A percentile compares a stretch with the other conserved stretches of the same genome.
Evolutionary conservation across 2,329 filamentous ascomycete species (phyloP).

Genomic region (Nemania diffusa): DNA sequence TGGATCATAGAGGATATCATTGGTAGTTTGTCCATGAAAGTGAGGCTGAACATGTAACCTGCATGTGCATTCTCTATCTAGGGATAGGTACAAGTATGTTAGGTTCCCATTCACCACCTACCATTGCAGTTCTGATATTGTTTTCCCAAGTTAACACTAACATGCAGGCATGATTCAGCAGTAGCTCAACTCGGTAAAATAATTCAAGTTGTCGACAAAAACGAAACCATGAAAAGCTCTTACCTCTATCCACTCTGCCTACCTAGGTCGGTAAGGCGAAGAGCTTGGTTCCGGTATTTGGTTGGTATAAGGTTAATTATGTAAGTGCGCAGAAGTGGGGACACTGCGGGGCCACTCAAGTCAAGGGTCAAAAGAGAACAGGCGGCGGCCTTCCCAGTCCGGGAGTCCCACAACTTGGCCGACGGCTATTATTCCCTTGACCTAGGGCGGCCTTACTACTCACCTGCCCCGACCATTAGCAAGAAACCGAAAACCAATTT

Average conservation of each 20-base stretch:
- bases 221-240: neutral
- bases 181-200: too few relatives aligned
- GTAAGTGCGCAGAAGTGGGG: slow-evolving; percentile 19
- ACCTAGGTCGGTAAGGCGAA: too few relatives aligned
- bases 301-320: neutral
- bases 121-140: too few relatives aligned
- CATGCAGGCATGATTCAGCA: too few relatives aligned
- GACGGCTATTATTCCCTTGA: slow-evolving; percentile 38
- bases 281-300: slow-evolving; percentile 1
- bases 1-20: slow-evolving; percentile 13
- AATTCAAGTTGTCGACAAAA: neutral
- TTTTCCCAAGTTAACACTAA: too few relatives aligned
- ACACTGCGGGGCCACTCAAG: slow-evolving; percentile 1
- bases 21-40: slow-evolving; percentile 14
- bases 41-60: slow-evolving; percentile 24
- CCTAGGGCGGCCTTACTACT: slow-evolving; percentile 21
- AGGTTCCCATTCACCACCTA: too few relatives aligned
- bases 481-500: slow-evolving; percentile 28
- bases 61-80: neutral
- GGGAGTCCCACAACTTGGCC: slow-evolving; percentile 40
- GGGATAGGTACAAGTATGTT: neutral
- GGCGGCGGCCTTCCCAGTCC: slow-evolving; percentile 35
- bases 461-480: slow-evolving; percentile 28
- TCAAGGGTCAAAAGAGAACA: slow-evolving; percentile 26
- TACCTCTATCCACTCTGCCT: too few relatives aligned